Base-by-base conservation (phyloP, 768 basidiomycete genomes). In the Trametes cinnabarina region DNA sequence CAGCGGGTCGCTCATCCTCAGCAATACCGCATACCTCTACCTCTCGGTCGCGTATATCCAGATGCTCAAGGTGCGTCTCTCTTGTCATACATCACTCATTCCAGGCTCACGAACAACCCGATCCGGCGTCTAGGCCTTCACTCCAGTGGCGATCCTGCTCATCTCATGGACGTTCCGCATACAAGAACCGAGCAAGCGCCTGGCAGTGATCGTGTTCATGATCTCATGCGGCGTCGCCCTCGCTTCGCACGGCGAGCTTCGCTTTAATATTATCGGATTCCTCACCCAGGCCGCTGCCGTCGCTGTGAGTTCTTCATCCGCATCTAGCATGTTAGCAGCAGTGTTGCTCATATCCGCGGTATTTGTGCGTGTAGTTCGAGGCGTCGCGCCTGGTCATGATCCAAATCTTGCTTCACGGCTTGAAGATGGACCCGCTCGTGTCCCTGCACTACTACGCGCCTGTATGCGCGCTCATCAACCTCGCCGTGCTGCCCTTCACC, bases 391-490 rank as follows among this genome's bases (percentile, higher is more conserved):
- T 98, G 12, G 94, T 98, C 22, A 94, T 97, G 85, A 98, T 98
- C 60, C 91, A 98, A 71, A 84, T 95, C 51, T 84, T 98, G 39
- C 79, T 98, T 0, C 93, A 97, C 68, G 94, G 94, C 35, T 76
- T 97, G 68, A 97, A 97, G 76, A 98, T 98, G 95, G 94, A 97
- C 68, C 96, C 96, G 0, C 82, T 98, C 6, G 91, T 94, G 20
- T 97, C 94, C 6, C 74, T 98, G 50, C 92, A 98, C 77, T 98
- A 96, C 77, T 97, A 94, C 69, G 94, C 95, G 10, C 94, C 94
- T 14, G 92, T 98, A 50, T 98, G 96, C 71, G 94, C 96, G 0
- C 71, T 78, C 59, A 90, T 98, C 77, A 98, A 97, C 72, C 81
- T 93, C 22, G 69, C 83, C 52, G 78, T 96, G 61, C 73, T 98